Evolutionary conservation across 495 filamentous ascomycete species (phyloP), one percentile per base, ranked within the genome.

Genomic region (Extremus antarcticus): DNA sequence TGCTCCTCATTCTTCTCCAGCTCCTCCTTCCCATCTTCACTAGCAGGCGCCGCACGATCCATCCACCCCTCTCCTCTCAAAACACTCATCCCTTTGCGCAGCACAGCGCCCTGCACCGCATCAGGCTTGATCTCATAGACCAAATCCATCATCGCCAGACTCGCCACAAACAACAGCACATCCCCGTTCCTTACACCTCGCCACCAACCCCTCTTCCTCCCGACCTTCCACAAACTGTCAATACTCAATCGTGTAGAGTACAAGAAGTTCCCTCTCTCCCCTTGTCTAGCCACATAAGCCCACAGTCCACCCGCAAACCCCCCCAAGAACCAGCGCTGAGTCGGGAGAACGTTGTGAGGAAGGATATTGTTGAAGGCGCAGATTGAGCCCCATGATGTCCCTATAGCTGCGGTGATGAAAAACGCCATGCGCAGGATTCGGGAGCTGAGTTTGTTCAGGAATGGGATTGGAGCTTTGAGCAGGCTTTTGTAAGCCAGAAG

Each of bases 181-280:
- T 96, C 91, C 3, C 90, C 90, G 25, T 84, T 82, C 54, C 76
- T 82, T 64, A 91, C 73, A 7, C 87, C 86, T 51, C 75, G 80
- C 86, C 91, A 94, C 74, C 84, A 83, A 2, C 86, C 78, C 32
- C 82, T 74, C 78, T 97, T 97, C 47, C 82, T 79, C 11, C 90
- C 87, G 0, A 94, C 85, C 74, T 95, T 95, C 88, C 88, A 97
- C 43, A 87, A 65, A 35, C 78, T 84, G 62, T 95, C 86, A 25
- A 95, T 71, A 39, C 84, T 87, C 9, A 82, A 65, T 20, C 90
- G 76, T 54, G 83, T 81, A 43, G 79, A 79, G 59, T 89, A 88
- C 58, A 94, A 57, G 66, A 86, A 87, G 52, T 81, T 78, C 2
- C 71, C 69, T 8, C 84, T 65, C 39, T 83, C 85, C 46, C 78